Base-by-base conservation (phyloP, 768 basidiomycete species). In the Udeniomyces megalosporus region DNA sequence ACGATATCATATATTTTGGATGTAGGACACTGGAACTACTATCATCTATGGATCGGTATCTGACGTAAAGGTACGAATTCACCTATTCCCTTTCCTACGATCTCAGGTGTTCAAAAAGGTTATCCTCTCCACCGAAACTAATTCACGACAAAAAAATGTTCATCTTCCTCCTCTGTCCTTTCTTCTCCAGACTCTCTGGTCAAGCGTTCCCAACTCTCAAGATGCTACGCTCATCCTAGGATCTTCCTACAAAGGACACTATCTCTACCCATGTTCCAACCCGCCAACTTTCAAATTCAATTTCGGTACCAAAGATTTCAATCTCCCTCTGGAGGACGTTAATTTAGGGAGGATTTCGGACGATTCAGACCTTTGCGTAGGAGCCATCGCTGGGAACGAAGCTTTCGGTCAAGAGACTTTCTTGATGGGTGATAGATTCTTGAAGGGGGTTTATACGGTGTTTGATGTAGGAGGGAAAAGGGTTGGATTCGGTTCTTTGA, bases 301-400 rank as follows among this genome's bases (percentile, higher is more conserved):
- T 10, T 57, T 57, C 56, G 56, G 56, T n/a, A n/a, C n/a, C n/a
- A n/a, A n/a, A n/a, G n/a, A n/a, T n/a, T 57, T 57, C 44, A 5
- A 10, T 4, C 44, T 57, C 42, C 56, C 56, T 28, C 14, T 44
- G 8, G 22, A n/a, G 12, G 42, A 24, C 7, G 12, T 57, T 26
- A 57, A 57, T 17, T 44, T 57, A 11, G 56, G 56, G 4, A 10
- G 20, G 44, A 31, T 34, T 17, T n/a, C 45, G 45, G 17, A 26
- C 0, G 29, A 20, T 5, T 31, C 26, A 17, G 10, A 24, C 14
- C 14, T 48, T 24, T 58, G 58, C 22, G 46, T 58, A 2, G 58
- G 58, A 10, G 58, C n/a, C 14, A 31, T 58, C 20, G 58, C 44
- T 26, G 58, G 26, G 12, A 35, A 58, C 17, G 58, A 58, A 7